Percentiles rank a stretch among this genome's conserved stretches.
Conservation (phyloP, 768 basidiomycete genomes). For the Mrakia frigida region DNA sequence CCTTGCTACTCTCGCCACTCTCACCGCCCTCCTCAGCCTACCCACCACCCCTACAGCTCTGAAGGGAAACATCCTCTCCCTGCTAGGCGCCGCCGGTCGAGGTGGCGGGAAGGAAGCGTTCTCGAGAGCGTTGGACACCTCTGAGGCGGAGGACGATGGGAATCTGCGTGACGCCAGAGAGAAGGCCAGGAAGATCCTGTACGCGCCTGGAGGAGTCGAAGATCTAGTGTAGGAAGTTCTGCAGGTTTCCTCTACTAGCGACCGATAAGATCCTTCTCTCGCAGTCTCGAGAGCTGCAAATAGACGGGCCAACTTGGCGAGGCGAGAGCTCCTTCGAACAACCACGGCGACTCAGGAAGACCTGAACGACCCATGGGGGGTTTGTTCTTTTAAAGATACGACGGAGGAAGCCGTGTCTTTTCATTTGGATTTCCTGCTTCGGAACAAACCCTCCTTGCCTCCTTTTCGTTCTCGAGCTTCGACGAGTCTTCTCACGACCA, state of each 20-base stretch:
- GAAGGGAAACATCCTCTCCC: constrained; percentile 16
- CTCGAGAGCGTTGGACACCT: not conserved
- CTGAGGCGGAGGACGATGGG: not conserved
- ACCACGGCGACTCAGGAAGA: no score
- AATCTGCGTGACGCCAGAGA: not conserved
- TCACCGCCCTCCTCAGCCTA: not conserved
- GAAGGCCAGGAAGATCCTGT: constrained; percentile 9
- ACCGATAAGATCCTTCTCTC: not conserved
- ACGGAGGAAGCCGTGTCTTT: not conserved
- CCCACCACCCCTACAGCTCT: constrained; percentile 8
- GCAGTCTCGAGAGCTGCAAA: no score
- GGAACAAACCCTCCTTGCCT: not conserved
- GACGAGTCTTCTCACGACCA: not conserved
- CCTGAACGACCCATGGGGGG: no score
- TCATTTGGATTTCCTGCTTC: not conserved
- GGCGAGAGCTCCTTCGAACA: no score
- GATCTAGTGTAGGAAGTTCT: not conserved
- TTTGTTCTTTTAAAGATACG: not conserved
- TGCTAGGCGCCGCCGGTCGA: constrained; percentile 24
- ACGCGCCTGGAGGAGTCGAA: not conserved
- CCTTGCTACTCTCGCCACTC: constrained; percentile 1
- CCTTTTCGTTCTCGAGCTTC: not conserved
- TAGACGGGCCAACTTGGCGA: no score
- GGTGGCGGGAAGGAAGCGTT: not conserved
- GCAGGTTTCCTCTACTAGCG: not conserved